Percentiles rank a stretch among this genome's conserved stretches.
phyloP scores from a whole-genome alignment of 228 moss, liverwort and hornwort species.

The Sphagnum fallax region DNA sequence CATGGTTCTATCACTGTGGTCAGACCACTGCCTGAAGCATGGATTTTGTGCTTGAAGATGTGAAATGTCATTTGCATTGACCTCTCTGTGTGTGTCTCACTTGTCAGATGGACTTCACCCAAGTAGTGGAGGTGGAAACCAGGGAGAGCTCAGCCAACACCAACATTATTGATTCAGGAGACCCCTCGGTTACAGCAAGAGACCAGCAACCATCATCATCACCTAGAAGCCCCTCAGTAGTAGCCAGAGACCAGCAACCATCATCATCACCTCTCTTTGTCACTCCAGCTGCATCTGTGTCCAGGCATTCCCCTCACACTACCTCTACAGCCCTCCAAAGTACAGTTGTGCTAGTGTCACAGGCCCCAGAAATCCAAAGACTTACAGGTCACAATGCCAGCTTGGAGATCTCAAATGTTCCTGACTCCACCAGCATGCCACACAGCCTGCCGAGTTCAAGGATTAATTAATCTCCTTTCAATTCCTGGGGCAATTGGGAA shows the following conservation, averaged over 20 bases:
- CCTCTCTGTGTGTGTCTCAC: constrained; percentile 11
- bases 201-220: constrained; percentile 4
- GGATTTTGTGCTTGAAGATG: neutral
- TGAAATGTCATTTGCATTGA: neutral
- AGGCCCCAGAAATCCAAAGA: constrained; percentile 7
- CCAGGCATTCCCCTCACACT: constrained; percentile 2
- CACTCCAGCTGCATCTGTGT: constrained; percentile 9
- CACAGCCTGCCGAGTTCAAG: constrained; percentile 9
- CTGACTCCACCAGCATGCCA: constrained; percentile 4
- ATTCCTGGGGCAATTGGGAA: constrained; percentile 4
- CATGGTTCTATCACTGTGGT: neutral
- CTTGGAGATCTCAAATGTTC: constrained; percentile 7
- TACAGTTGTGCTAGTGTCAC: constrained; percentile 9
- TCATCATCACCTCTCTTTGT: neutral
- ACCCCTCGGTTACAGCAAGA: constrained; percentile 2
- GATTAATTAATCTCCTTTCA: constrained; percentile 6
- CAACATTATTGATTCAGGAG: constrained; percentile 15
- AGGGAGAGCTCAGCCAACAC: constrained; percentile 17
- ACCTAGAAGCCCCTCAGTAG: too few relatives aligned
- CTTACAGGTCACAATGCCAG: constrained; percentile 12
- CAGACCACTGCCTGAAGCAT: neutral
- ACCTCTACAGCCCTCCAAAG: constrained; percentile 4
- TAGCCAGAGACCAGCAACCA: too few relatives aligned
- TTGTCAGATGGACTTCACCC: constrained; percentile 31
- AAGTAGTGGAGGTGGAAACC: constrained; percentile 9